Evolutionary conservation across 371 early-diverging fungal genomes (phyloP), one percentile per base, ranked within the genome.

Genomic region (Haplosporangium sp.): DNA sequence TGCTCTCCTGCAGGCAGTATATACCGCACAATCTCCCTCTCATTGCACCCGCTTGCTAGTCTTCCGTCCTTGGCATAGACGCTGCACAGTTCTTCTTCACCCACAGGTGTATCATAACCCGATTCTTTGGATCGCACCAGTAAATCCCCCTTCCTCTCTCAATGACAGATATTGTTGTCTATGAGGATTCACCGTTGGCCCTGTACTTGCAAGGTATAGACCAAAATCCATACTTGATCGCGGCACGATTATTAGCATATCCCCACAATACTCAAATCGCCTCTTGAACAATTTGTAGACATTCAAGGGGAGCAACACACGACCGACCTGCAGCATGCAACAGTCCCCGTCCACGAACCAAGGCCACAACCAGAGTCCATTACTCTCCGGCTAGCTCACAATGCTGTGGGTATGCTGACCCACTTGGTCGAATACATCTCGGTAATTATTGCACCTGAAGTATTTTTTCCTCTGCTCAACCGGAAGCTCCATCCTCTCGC

Each of bases 151-250:
- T 29, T 4, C 29, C 29, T 29, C 29, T 4, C 48, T 41, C 52
- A 42, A 90, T 91, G 89, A 75, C 86, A 45, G 92, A 92, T 76
- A 81, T 86, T 38, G 83, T 92, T 66, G 86, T 91, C 12, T 92
- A 91, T 72, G 91, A 90, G 81, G 92, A 91, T 63, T 88, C 90
- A 16, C 92, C 92, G n/a, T 75, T 92, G 46, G 92, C 86, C 21
- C 88, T 88, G 52, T 92, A 92, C 69, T 66, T 92, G 59, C 73
- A 85, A 67, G 86, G 91, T 90, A 86, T 16, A 16, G 10, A 4
- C 54, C 43, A 23, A 42, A 29, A 20, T 36, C 20, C 43, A 23
- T n/a, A 12, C 13, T 56, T 45, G 29, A 29, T 29, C 29, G 29
- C 29, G 4, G 29, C 29, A 2, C 29, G 29, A 29, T 29, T 29